Percentiles rank a stretch among this genome's conserved stretches.
Evolutionary conservation across 805 yeast species (phyloP).

Genomic region (Yamadazyma tumulicola): DNA sequence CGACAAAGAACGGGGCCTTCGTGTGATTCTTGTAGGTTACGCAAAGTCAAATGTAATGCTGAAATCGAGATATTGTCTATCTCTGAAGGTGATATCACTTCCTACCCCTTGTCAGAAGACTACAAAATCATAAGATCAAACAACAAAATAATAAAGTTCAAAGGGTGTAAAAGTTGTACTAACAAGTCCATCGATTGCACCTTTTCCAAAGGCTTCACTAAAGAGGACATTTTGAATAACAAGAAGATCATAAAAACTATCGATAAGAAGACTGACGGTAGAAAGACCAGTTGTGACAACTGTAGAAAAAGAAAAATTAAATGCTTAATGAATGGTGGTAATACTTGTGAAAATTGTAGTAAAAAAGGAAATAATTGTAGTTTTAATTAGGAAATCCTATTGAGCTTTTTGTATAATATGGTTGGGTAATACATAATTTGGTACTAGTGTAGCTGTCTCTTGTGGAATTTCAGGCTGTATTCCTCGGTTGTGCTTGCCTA

Average conservation of each 20-base stretch:
- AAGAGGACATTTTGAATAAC: slow-evolving; percentile 49
- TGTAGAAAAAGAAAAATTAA: slow-evolving; percentile 44
- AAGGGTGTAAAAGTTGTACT: slow-evolving; percentile 55
- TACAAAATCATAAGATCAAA: slow-evolving; percentile 17
- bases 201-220: slow-evolving; percentile 64
- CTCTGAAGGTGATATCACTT: no score
- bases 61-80: slow-evolving; percentile 44
- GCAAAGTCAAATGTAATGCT: slow-evolving; percentile 75
- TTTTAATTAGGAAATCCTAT: slow-evolving; percentile 18
- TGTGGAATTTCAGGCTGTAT: no score
- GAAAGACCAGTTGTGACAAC: slow-evolving; percentile 37
- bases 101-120: slow-evolving; percentile 1
- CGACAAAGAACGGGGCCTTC: slow-evolving; percentile 74
- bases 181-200: slow-evolving; percentile 44
- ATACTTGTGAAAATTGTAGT: slow-evolving; percentile 39
- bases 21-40: slow-evolving; percentile 65
- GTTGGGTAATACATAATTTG: slow-evolving; percentile 5
- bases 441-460: no score
- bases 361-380: slow-evolving; percentile 35
- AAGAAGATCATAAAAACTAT: slow-evolving; percentile 16
- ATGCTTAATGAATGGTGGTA: slow-evolving; percentile 30
- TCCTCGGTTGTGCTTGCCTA: no score
- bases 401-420: slow-evolving; percentile 1
- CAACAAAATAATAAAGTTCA: slow-evolving; percentile 45
- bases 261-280: slow-evolving; percentile 11